phyloP scores from a whole-genome alignment of 176 grass and related monocot genomes.

The Bothriochloa decipiens region DNA sequence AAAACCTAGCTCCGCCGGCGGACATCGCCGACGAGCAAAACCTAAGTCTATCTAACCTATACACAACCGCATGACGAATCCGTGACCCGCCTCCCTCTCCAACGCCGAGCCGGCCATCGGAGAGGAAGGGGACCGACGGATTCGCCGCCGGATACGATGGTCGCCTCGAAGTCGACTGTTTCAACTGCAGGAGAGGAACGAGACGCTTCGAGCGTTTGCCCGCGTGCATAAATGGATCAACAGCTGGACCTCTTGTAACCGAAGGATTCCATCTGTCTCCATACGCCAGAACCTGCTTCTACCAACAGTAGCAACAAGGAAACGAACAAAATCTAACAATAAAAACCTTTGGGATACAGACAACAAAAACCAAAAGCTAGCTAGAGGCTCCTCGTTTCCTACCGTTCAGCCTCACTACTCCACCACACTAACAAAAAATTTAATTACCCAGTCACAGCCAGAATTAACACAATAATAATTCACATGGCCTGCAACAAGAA shows the following conservation, averaged over 20 bases:
- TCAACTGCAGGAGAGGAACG: no score
- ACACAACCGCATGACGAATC: no score
- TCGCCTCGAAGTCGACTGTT: no score
- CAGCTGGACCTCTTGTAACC: background rate
- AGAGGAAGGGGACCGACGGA: no score
- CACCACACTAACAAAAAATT: conserved; percentile 33
- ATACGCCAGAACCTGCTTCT: conserved; percentile 2
- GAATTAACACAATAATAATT: background rate
- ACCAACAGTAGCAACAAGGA: conserved; percentile 26
- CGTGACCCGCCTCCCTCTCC: no score
- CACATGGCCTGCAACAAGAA: background rate
- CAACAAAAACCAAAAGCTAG: conserved; percentile 18
- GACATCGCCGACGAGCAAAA: no score
- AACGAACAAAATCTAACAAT: background rate
- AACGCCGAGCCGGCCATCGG: no score
- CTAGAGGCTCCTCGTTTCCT: conserved; percentile 25
- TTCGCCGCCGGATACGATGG: no score
- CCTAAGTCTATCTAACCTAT: no score
- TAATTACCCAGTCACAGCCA: conserved; percentile 12
- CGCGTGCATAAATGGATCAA: no score
- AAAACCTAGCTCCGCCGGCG: no score
- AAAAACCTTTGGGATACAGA: conserved; percentile 2
- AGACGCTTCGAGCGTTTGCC: no score
- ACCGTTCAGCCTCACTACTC: conserved; percentile 24
- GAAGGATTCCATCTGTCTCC: background rate